A percentile compares a stretch with the other conserved stretches of the same genome.
Evolutionary conservation across 75 land plant genomes (phyloP).

Genomic region (Gnetum montanum): DNA sequence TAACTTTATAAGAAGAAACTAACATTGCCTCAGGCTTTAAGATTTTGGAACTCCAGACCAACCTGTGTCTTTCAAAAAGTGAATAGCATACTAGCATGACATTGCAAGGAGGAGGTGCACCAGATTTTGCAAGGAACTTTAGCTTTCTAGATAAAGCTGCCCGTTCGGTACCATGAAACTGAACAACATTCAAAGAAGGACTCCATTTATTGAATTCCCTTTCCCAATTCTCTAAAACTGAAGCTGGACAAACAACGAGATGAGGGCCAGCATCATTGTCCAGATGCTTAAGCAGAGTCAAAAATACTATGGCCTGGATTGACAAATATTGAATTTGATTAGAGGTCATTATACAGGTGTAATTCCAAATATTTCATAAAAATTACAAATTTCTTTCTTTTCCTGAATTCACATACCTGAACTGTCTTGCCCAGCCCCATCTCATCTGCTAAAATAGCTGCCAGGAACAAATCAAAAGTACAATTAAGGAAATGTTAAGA

Average conservation of each 20-base stretch:
- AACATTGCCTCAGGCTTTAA: background rate
- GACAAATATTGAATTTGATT: background rate
- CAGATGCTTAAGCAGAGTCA: conserved; percentile 72
- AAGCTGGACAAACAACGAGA: conserved; percentile 92
- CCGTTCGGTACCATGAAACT: conserved; percentile 81
- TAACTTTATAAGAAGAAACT: background rate
- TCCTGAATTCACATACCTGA: too few species aligned
- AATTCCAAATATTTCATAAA: background rate
- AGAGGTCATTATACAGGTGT: background rate
- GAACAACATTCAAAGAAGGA: conserved; percentile 71
- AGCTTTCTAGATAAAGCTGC: conserved; percentile 50
- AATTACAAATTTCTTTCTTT: too few species aligned
- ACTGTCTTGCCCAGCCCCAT: conserved; percentile 99
- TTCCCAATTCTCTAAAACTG: conserved; percentile 95
- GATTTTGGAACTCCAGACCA: too few species aligned
- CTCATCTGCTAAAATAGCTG: conserved; percentile 98
- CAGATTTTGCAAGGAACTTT: conserved; percentile 48
- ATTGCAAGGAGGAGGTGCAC: conserved; percentile 79
- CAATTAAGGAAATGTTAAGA: background rate
- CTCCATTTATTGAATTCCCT: conserved; percentile 90
- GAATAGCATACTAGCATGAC: conserved; percentile 88
- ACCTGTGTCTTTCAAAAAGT: conserved; percentile 94
- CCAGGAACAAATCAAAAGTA: conserved; percentile 10
- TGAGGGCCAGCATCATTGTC: conserved; percentile 92
- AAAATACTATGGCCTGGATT: conserved; percentile 78